Evolutionary conservation across 129 eudicot genomes (phyloP), one percentile per base, ranked within the genome.

Genomic region (Chrysanthemum makinoi): DNA sequence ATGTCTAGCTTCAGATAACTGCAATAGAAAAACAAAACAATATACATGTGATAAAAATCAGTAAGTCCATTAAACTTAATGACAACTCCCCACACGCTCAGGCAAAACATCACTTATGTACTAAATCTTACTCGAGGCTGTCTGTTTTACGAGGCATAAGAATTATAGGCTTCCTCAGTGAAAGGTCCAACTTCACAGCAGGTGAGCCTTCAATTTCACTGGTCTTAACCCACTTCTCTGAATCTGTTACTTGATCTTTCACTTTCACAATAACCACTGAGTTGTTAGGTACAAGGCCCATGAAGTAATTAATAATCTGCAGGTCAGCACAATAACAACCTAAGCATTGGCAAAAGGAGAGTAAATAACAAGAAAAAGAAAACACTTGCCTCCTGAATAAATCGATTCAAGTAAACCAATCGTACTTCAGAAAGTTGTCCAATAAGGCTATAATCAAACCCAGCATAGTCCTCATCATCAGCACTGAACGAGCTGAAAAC

Each of bases 401-500:
- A 94, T 17, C 99, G 96, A 80, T 90, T 94, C 87, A 94, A 76
- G 83, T 85, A 94, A 72, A 94, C 90, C 80, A 94, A 48, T 59
- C 96, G 88, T 47, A 94, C 99, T 94, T 94, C 99, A 57, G 99
- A 94, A 68, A 94, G 96, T 83, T 90, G 95, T 22, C 99, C 99
- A 74, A 70, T 46, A 46, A 94, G 93, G 72, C 97, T 89, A 75
- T 83, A 94, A 43, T 89, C 96, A 86, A 82, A 94, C 65, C 99
- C 99, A 80, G 81, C 89, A 65, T 94, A 94, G 84, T 94, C 99
- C 71, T 94, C 99, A 77, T 94, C 99, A 75, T 86, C 90, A 59
- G 87, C 59, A 75, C 77, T 87, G 62, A 70, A 90, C 24, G 99
- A 94, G 73, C 93, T 83, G 80, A 94, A 94, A 59, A 66, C 80